Conservation (phyloP, 768 basidiomycete species). For the Pisolithus microcarpus region DNA sequence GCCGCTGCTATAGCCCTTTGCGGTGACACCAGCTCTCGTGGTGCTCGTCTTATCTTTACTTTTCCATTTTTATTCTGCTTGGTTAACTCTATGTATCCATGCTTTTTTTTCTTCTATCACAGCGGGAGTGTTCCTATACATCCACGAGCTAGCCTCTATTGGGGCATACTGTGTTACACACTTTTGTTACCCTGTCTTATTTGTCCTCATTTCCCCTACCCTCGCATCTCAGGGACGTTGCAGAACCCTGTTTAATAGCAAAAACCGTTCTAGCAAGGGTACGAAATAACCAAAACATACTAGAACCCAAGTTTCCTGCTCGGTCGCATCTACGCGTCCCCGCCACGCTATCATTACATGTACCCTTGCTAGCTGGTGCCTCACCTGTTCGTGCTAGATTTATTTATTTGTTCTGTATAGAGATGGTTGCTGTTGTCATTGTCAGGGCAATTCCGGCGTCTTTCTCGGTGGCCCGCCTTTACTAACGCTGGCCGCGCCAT, state of each 20-base stretch:
- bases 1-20: slow-evolving; percentile 52
- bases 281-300: not conserved
- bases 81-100: slow-evolving; percentile 8
- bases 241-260: not conserved
- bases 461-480: not conserved
- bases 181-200: not conserved
- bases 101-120: not conserved
- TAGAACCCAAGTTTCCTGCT: not conserved
- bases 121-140: not conserved
- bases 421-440: not conserved
- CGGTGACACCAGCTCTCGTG: slow-evolving; percentile 2
- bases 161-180: not conserved
- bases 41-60: not conserved
- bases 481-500: too few species aligned
- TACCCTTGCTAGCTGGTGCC: not conserved
- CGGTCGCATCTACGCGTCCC: too few species aligned
- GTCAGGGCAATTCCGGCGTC: too few species aligned
- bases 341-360: not conserved
- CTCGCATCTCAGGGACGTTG: not conserved
- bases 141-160: slow-evolving; percentile 8
- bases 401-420: not conserved
- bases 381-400: not conserved
- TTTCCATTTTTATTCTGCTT: not conserved
- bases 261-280: not conserved
- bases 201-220: not conserved